Base-by-base conservation (phyloP, 805 yeast genomes). In the Saturnispora halmiae region DNA sequence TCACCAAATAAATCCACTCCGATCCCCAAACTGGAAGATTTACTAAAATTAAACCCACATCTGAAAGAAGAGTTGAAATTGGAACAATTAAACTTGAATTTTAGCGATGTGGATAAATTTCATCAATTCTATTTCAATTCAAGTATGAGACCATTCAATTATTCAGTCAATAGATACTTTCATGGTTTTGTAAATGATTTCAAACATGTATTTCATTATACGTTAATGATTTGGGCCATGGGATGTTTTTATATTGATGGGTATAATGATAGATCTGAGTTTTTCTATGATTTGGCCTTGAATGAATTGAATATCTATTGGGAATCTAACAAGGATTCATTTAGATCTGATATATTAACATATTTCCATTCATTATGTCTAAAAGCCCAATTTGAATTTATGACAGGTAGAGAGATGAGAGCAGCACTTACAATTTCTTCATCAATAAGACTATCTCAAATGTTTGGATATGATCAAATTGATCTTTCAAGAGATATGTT, bases 401-500 rank as follows among this genome's bases (percentile, higher is more conserved):
- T 48, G 20, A 33, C 57, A 11, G 55, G 51, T n/a, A 48, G 50
- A 35, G 56, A 53, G 21, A 33, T 52, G 42, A 44, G 50, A 29
- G 53, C 61, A 11, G 60, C 62, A 4, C 26, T 53, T 15, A 52
- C 61, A 9, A 46, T 56, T 27, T 46, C 53, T 15, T 35, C 45
- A 7, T 53, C 56, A 4, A 56, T 54, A 9, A 46, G 63, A 32
- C 37, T 55, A 31, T 42, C 56, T 5, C 61, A 56, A 45, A 46
- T 59, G 44, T 47, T 50, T 36, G 59, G 58, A 4, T 55, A 47
- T 40, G 62, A 59, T 47, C 58, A 54, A 40, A 46, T 58, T 7
- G 63, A 59, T 43, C 36, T 54, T 13, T 45, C 56, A 14, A 45
- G 46, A 28, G 43, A 44, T 13, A 46, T 47, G 20, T 36, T 51